Evolutionary conservation across 176 grass and related monocot genomes (phyloP).

Genomic region (Ampelocalamus luodianensis): DNA sequence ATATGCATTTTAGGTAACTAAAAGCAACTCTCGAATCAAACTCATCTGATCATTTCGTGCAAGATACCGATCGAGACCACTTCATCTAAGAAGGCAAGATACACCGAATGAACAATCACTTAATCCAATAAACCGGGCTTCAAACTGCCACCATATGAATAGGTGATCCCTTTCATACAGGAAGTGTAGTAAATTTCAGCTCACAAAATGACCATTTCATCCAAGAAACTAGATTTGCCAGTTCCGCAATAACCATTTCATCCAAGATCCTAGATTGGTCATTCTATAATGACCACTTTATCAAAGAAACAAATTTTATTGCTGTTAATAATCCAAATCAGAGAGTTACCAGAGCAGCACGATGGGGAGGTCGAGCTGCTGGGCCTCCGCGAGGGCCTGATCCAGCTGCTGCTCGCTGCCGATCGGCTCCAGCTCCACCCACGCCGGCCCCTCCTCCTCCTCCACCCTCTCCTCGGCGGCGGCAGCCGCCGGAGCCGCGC

Average conservation of each 20-base stretch:
- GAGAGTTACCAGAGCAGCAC: conserved; percentile 68
- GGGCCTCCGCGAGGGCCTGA: conserved; percentile 62
- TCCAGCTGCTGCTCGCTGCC: conserved; percentile 72
- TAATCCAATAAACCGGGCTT: background rate
- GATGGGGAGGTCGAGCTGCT: conserved; percentile 63
- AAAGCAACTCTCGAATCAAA: background rate
- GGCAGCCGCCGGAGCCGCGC: conserved; percentile 13
- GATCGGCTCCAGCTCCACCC: conserved; percentile 69
- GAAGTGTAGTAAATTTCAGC: background rate
- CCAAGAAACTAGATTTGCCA: background rate
- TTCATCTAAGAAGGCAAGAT: conserved; percentile 1
- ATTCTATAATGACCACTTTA: background rate
- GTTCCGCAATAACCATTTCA: background rate
- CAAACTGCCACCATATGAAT: background rate
- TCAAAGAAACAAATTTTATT: background rate
- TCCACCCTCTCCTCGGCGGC: conserved; percentile 29
- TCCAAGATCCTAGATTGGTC: background rate
- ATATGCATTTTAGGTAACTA: background rate
- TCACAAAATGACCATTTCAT: background rate
- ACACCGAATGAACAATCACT: background rate
- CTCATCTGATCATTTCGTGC: background rate
- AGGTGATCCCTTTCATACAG: background rate
- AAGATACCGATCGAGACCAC: background rate
- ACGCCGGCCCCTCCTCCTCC: conserved; percentile 50
- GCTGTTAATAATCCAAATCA: background rate